Conservation (phyloP, 805 yeast genomes). For the Jamesozyma spencerorum region DNA sequence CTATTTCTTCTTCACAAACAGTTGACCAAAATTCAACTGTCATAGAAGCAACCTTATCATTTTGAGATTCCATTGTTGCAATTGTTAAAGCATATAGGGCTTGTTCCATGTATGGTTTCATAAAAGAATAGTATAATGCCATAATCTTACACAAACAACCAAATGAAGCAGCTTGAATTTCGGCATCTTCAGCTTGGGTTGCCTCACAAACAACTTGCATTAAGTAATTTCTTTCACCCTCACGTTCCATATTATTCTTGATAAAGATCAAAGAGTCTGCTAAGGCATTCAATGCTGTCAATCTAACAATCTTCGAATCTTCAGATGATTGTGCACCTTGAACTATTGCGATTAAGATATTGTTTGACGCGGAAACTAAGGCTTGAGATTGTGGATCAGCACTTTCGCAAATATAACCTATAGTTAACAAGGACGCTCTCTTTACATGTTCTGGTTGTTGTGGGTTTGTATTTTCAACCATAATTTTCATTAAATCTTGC, state of each 20-base stretch:
- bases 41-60: conserved; percentile 86
- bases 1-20: conserved; percentile 97
- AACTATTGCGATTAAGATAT: conserved; percentile 87
- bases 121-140: conserved; percentile 77
- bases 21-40: conserved; percentile 99
- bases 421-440: conserved; percentile 76
- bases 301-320: conserved; percentile 62
- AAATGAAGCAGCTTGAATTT: conserved; percentile 87
- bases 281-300: conserved; percentile 86
- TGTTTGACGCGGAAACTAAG: conserved; percentile 77
- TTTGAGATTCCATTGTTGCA: conserved; percentile 71
- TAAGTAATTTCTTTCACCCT: conserved; percentile 90
- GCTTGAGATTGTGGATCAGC: conserved; percentile 72
- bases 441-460: conserved; percentile 73
- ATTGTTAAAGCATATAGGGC: conserved; percentile 87
- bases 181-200: conserved; percentile 77
- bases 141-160: conserved; percentile 91
- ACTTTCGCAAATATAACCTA: conserved; percentile 93
- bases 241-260: conserved; percentile 77
- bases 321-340: conserved; percentile 90
- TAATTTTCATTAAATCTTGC: conserved; percentile 74
- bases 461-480: conserved; percentile 78
- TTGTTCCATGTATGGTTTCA: conserved; percentile 95
- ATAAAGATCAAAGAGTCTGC: conserved; percentile 87
- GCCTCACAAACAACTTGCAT: conserved; percentile 99